These are phyloP conservation scores for Podaxis carcinomalis DNA, from an alignment of 768 basidiomycete species.

Conservation along the genomic window DNA sequence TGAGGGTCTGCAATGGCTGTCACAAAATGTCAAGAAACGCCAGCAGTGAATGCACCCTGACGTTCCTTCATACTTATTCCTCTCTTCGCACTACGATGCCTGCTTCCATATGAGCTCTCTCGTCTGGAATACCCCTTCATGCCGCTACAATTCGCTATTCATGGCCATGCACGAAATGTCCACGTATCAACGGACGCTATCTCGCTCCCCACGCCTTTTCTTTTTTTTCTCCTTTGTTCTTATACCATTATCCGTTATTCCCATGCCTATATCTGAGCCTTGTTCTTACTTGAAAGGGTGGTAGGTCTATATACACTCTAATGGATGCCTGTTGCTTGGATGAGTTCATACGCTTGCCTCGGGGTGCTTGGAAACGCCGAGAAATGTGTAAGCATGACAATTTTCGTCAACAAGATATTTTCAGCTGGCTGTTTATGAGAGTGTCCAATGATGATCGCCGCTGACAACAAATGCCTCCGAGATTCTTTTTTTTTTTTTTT, in stretches of 20 bases:
- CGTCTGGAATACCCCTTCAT: conserved; percentile 31
- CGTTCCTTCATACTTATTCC: background rate
- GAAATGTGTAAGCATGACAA: background rate
- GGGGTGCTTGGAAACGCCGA: background rate
- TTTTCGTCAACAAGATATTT: background rate
- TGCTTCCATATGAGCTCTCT: conserved; percentile 17
- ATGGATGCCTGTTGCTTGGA: conserved; percentile 11
- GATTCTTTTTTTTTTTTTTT: too few species aligned
- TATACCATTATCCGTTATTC: conserved; percentile 16
- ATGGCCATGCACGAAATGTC: conserved; percentile 37
- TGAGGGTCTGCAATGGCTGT: conserved; percentile 96
- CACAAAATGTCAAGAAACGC: conserved; percentile 94
- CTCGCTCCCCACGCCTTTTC: conserved; percentile 24
- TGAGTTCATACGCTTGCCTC: background rate
- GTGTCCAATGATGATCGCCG: too few species aligned
- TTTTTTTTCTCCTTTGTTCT: conserved; percentile 19
- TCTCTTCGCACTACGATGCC: conserved; percentile 2
- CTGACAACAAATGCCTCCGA: too few species aligned
- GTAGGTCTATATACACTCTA: conserved; percentile 13
- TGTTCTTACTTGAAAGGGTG: conserved; percentile 15
- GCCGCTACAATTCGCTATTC: conserved; percentile 26
- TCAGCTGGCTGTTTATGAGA: too few species aligned
- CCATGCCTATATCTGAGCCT: conserved; percentile 15
- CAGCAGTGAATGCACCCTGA: conserved; percentile 46
- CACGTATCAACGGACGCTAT: conserved; percentile 31